phyloP scores from a whole-genome alignment of 2,329 filamentous ascomycete species.

The Aureobasidium leucospermi region DNA sequence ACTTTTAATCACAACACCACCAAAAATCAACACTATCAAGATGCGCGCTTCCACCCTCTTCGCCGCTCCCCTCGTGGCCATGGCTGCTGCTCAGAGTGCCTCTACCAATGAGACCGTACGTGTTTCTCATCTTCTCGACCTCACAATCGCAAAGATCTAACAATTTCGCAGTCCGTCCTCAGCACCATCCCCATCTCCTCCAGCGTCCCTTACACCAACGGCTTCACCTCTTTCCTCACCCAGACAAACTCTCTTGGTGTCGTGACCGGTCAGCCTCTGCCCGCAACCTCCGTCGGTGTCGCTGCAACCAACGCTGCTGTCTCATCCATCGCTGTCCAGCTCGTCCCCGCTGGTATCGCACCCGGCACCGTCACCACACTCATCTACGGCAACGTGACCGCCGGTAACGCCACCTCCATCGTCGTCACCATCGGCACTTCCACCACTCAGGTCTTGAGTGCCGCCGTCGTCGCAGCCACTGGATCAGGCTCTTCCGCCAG shows the following conservation, averaged over 20 bases:
- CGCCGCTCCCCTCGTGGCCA: constrained; percentile 35
- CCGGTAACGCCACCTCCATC: constrained; percentile 26
- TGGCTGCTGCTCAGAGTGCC: constrained; percentile 33
- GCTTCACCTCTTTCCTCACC: constrained; percentile 37
- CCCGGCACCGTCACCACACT: constrained; percentile 25
- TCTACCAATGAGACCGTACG: constrained; percentile 1
- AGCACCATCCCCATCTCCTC: constrained; percentile 19
- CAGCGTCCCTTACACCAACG: constrained; percentile 26
- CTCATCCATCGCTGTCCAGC: constrained; percentile 31
- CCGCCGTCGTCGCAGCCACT: constrained; percentile 13
- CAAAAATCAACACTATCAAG: constrained; percentile 22
- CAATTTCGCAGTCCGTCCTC: background rate
- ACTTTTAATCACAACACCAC: background rate
- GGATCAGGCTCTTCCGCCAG: constrained; percentile 13
- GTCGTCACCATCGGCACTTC: constrained; percentile 26
- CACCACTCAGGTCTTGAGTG: constrained; percentile 20
- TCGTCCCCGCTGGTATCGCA: constrained; percentile 36
- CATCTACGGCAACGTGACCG: constrained; percentile 16
- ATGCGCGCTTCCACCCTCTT: constrained; percentile 43
- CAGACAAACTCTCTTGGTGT: constrained; percentile 44
- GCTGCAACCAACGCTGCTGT: constrained; percentile 32
- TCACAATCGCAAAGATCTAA: background rate
- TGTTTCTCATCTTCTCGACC: background rate
- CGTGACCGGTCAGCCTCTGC: constrained; percentile 37
- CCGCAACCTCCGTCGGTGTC: constrained; percentile 31